Conservation (phyloP, 2,329 filamentous ascomycete species). For the Arthrinium phaeospermum region DNA sequence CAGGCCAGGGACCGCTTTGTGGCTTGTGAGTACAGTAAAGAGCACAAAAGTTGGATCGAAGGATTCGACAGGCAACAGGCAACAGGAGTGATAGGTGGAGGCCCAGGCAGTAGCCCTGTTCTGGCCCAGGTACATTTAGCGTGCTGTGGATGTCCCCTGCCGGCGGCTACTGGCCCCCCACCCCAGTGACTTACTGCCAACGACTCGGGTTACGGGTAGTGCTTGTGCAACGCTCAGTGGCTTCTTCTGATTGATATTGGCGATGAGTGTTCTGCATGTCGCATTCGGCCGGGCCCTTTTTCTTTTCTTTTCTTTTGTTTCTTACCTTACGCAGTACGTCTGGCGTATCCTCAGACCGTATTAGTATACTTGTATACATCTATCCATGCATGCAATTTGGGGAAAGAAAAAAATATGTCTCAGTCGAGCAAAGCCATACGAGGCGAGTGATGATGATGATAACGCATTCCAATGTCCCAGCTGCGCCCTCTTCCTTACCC, state of each 20-base stretch:
- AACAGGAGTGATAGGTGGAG: slow-evolving; percentile 4
- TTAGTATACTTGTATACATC: not conserved
- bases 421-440: not conserved
- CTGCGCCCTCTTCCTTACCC: slow-evolving; percentile 1
- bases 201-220: not conserved
- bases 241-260: not conserved
- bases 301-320: not conserved
- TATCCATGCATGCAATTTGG: not conserved
- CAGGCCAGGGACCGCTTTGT: not conserved
- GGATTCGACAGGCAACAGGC: too few relatives aligned
- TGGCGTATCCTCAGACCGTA: not conserved
- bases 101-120: not conserved
- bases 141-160: not conserved
- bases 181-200: not conserved
- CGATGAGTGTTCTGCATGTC: not conserved
- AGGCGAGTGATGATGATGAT: not conserved
- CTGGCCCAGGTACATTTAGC: not conserved
- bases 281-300: not conserved
- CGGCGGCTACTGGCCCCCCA: not conserved
- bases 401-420: not conserved
- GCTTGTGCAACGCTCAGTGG: not conserved
- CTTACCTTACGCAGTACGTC: too few relatives aligned
- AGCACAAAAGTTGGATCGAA: not conserved
- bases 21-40: slow-evolving; percentile 6
- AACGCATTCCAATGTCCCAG: not conserved